Evolutionary conservation across 2,329 filamentous ascomycete species (phyloP), one percentile per base, ranked within the genome.

Genomic region (Ophiognomonia clavigignenti-juglandacearum): DNA sequence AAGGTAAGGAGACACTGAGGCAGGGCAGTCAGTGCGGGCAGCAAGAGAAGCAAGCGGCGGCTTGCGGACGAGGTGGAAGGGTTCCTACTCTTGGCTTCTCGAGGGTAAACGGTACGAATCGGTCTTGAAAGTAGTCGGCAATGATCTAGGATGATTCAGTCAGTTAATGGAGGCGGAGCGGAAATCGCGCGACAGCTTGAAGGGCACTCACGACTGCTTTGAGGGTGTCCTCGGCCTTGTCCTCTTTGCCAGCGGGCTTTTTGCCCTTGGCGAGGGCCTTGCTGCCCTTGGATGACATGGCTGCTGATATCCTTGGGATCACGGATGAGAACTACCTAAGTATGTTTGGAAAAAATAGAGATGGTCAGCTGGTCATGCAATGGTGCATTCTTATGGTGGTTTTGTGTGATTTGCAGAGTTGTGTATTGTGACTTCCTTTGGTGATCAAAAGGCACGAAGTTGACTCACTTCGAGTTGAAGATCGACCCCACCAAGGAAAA

Each of bases 41-140:
- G 2, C 18, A 22, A 38, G 36, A 42, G 38, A 19, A 43, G 24
- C 24, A 26, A 10, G 24, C 24, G 6, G 10, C 6, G 24, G 24
- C 6, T n/a, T 37, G 27, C 42, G 39, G 18, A 16, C 37, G 36
- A 43, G 34, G 23, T 23, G 14, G 9, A 35, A 14, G 9, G 26
- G 18, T 13, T 68, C 78, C 61, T 75, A 93, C 89, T 75, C 93
- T 80, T 61, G 93, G 93, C 56, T 80, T 86, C 64, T 96, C 88
- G 48, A 95, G 71, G 1, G 90, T 92, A 62, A 97, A 93, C 0
- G 93, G 93, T 57, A 78, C 81, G 69, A 95, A 98, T 64, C 89
- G 78, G 39, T 89, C 90, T 67, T 97, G 91, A 64, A 95, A 98
- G 1, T 89, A 91, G 73, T 98, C 93, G 55, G 92, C 87, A 54